Evolutionary conservation across 164 flowering plant genomes (phyloP), one percentile per base, ranked within the genome.

Genomic region (Chimonanthus praecox): DNA sequence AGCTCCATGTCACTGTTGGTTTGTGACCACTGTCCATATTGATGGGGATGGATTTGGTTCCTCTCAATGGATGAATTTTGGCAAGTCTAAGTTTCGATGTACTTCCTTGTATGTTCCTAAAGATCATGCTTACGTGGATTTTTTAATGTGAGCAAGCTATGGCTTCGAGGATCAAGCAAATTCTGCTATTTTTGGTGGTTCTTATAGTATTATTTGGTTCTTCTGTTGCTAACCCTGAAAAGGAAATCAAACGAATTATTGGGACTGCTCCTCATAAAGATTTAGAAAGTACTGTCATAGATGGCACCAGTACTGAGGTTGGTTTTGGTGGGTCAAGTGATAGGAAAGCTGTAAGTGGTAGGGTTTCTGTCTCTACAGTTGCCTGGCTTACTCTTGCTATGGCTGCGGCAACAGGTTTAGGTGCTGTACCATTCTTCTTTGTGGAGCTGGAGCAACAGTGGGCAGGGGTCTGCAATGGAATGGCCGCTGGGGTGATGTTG

Each of bases 401-500:
- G 98, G 99, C 99, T 75, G 93, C 97, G 72, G 99, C 98, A 8
- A 95, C 97, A 49, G 98, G 99, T 50, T 85, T 95, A 70, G 99
- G 99, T 68, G 98, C 99, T 3, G 78, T 95, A n/a, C 98, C 98
- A 0, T 95, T 95, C 88, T 95, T 95, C 84, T 95, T 95, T 82
- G 88, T 95, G 72, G 97, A 93, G 82, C 97, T 95, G 63, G 97
- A 93, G 82, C 90, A 94, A 48, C 98, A 93, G 54, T 95, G 97
- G 97, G 93, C 92, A 16, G 99, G 99, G 20, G 78, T 93, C 78
- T 95, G 99, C 86, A 92, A 92, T 80, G 98, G 99, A 76, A 90
- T 95, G 90, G 98, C 99, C 69, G 94, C 97, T 73, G 99, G 98
- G 78, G 99, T 95, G 60, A 95, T 94, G 99, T 81, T 95, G 85